A percentile compares a stretch with the other conserved stretches of the same genome.
Conservation (phyloP, 306 rosid genomes). For the Rosa lucieae region DNA sequence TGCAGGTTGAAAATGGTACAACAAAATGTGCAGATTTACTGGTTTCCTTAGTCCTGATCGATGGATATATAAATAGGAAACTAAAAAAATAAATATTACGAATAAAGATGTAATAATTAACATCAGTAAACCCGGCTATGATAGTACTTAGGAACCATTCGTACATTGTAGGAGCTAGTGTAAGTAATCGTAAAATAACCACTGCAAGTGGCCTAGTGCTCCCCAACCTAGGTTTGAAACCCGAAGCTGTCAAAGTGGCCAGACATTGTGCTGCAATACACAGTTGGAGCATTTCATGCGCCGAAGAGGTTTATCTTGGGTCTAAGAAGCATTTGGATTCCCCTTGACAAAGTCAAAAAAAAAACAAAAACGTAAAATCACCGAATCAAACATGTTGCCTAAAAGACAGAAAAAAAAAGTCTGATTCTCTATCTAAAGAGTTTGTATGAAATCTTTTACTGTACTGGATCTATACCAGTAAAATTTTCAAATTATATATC, state of each 20-base stretch:
- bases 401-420: no score
- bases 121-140: not conserved
- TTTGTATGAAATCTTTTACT: not conserved
- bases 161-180: not conserved
- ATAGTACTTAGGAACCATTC: not conserved
- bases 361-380: not conserved
- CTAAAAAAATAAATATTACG: not conserved
- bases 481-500: not conserved
- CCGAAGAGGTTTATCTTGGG: no score
- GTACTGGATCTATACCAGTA: not conserved
- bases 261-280: no score
- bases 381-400: not conserved
- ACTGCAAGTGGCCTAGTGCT: no score
- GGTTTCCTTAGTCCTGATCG: not conserved
- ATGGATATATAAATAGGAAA: not conserved
- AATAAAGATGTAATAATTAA: not conserved
- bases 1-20: not conserved
- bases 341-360: no score
- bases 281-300: no score
- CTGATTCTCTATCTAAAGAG: not conserved
- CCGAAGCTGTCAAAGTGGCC: no score
- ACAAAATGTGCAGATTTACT: not conserved
- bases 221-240: no score
- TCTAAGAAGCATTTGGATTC: no score
- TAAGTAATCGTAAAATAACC: not conserved